Evolutionary conservation across 306 rosid species (phyloP).

Genomic region (Cucurbita argyrosperma): DNA sequence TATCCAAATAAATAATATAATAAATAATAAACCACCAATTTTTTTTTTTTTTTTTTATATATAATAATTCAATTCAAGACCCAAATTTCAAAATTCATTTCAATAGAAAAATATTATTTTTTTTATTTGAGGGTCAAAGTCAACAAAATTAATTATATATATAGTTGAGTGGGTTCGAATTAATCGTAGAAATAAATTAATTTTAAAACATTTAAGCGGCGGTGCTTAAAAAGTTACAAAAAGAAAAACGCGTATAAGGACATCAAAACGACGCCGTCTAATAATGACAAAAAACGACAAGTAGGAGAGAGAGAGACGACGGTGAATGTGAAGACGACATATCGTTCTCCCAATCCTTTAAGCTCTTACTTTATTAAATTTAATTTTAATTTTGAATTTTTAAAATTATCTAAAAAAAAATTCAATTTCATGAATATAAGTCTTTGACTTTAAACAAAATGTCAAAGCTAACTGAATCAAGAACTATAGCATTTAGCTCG

Average conservation of each 20-base stretch:
- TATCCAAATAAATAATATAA: neutral
- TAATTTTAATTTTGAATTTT: no score
- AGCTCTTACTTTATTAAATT: no score
- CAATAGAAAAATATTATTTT: neutral
- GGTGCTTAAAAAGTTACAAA: neutral
- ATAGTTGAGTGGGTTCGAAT: neutral
- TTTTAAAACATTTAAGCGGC: neutral
- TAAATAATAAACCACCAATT: neutral
- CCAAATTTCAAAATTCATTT: neutral
- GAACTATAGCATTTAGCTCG: no score
- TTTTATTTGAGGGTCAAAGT: neutral
- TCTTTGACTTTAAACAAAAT: no score
- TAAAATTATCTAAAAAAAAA: no score
- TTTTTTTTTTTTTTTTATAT: neutral
- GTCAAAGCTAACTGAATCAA: no score
- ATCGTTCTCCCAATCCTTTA: neutral
- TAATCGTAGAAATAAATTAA: neutral
- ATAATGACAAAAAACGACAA: neutral
- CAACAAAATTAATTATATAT: neutral
- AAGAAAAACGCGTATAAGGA: neutral
- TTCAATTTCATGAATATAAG: no score
- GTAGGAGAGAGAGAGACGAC: neutral
- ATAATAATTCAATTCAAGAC: neutral
- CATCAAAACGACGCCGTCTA: neutral
- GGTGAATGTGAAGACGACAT: neutral